These are phyloP conservation scores for Cytidiella melzeri DNA, from an alignment of 768 basidiomycete genomes.

Conservation along the genomic window DNA sequence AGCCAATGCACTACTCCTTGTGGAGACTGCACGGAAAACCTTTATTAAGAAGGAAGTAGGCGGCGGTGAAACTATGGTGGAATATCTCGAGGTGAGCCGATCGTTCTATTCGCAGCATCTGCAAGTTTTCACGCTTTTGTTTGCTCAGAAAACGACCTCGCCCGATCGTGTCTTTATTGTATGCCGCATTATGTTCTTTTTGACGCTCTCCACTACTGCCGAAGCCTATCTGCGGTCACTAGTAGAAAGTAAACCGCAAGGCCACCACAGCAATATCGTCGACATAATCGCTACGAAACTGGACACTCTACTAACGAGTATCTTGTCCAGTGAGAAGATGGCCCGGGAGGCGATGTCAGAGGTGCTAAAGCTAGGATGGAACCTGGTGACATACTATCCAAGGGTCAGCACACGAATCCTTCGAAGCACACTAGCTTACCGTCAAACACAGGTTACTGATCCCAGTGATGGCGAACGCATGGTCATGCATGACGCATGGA, in stretches of 20 bases:
- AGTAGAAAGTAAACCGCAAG: constrained; percentile 57
- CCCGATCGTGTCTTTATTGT: constrained; percentile 68
- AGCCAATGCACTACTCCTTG: constrained; percentile 73
- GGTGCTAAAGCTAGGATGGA: constrained; percentile 79
- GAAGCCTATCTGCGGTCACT: constrained; percentile 44
- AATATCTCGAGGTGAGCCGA: constrained; percentile 51
- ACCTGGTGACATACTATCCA: constrained; percentile 76
- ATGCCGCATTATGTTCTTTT: constrained; percentile 62
- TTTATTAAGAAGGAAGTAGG: constrained; percentile 54
- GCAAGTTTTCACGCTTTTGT: background rate
- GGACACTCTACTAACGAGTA: constrained; percentile 44
- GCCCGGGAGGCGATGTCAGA: constrained; percentile 75
- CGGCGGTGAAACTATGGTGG: constrained; percentile 52
- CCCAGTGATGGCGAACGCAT: constrained; percentile 13
- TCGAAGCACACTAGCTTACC: background rate
- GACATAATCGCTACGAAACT: constrained; percentile 59
- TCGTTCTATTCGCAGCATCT: background rate
- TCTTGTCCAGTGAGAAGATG: constrained; percentile 47
- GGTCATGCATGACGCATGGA: constrained; percentile 74
- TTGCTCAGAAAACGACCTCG: constrained; percentile 48
- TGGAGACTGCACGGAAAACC: constrained; percentile 52
- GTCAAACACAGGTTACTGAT: constrained; percentile 16
- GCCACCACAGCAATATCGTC: constrained; percentile 41
- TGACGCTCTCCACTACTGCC: constrained; percentile 50
- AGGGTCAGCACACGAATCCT: constrained; percentile 40